Evolutionary conservation across 2,329 filamentous ascomycete genomes (phyloP).

Genomic region (Fusarium pininemorale): DNA sequence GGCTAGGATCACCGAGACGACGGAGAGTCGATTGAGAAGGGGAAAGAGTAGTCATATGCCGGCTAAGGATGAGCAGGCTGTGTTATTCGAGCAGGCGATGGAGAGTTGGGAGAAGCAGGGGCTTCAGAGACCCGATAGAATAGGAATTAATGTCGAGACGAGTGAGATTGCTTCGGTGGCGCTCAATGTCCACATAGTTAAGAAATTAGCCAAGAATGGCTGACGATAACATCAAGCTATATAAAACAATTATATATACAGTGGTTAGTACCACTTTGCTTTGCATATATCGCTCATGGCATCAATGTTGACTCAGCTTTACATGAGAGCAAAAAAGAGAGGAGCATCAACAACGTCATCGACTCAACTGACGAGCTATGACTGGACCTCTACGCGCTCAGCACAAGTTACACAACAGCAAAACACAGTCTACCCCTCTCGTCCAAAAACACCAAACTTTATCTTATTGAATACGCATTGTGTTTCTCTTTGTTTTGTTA

Average conservation of each 20-base stretch:
- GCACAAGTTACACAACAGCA: background rate
- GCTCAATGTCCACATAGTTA: no score
- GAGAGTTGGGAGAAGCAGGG: background rate
- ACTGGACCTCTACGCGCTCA: conserved; percentile 23
- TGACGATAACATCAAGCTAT: accelerated
- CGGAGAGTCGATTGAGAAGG: background rate
- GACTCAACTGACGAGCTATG: conserved; percentile 5
- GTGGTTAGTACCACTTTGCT: accelerated
- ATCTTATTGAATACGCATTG: background rate
- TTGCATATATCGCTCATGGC: background rate
- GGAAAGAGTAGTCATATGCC: background rate
- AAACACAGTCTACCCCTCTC: conserved; percentile 16
- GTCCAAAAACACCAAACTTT: background rate
- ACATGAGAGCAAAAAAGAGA: background rate
- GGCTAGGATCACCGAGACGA: background rate
- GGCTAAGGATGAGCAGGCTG: background rate
- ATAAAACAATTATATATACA: no score
- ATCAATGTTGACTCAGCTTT: conserved; percentile 21
- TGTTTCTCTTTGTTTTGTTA: background rate
- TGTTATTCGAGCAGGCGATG: background rate
- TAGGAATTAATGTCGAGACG: background rate
- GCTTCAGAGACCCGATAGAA: background rate
- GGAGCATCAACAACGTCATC: conserved; percentile 22
- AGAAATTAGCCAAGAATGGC: accelerated
- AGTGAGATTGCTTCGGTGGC: background rate